Conservation (phyloP, 1,139 yeast species). For the Yamadazyma pseudoaaseri region DNA sequence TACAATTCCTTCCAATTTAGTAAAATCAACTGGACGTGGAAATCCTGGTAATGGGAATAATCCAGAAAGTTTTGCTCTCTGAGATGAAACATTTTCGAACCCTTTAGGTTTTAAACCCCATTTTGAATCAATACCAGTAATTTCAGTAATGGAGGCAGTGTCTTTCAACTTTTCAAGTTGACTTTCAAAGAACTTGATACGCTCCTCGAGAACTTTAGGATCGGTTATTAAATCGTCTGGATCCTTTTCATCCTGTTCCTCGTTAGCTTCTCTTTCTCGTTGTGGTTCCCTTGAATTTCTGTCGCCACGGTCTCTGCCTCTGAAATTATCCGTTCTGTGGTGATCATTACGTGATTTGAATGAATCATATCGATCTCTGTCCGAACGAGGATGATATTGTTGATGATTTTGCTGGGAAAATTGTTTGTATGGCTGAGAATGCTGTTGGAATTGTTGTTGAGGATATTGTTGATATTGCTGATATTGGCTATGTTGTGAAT, state of each 20-base stretch:
- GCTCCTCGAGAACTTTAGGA: conserved; percentile 17
- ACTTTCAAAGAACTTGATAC: conserved; percentile 20
- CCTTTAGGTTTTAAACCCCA: conserved; percentile 82
- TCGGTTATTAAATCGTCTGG: neutral
- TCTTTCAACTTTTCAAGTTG: conserved; percentile 21
- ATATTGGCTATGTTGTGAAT: neutral
- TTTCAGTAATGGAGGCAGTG: conserved; percentile 24
- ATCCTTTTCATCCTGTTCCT: conserved; percentile 1
- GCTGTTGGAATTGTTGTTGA: conserved; percentile 5
- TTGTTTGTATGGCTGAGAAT: conserved; percentile 9
- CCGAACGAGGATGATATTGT: neutral
- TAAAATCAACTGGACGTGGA: conserved; percentile 55
- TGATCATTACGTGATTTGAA: neutral
- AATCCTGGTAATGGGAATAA: conserved; percentile 76
- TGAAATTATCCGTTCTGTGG: neutral
- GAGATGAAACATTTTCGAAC: conserved; percentile 74
- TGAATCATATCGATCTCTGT: neutral
- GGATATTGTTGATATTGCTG: conserved; percentile 4
- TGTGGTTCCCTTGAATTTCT: neutral
- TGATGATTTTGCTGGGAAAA: neutral
- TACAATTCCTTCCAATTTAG: conserved; percentile 51
- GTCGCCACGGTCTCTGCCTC: neutral
- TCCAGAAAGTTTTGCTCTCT: conserved; percentile 80
- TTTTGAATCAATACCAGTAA: conserved; percentile 46
- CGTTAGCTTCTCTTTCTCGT: neutral